Base-by-base conservation (phyloP, 306 rosid genomes). In the Castanospermum australe region DNA sequence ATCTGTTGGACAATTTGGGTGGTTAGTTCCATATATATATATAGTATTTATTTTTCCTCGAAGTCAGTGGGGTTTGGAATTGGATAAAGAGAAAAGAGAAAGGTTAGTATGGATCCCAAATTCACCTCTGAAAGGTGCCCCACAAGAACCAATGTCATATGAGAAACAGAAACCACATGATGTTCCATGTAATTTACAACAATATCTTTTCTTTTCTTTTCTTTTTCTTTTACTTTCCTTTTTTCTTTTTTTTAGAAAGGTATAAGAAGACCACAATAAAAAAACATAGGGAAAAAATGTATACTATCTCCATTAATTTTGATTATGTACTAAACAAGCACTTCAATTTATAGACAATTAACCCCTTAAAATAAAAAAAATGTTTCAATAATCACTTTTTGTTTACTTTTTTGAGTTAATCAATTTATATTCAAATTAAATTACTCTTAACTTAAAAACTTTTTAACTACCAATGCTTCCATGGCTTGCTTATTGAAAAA, bases 1-100 rank as follows among this genome's bases (percentile, higher is more conserved):
- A 24, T 52, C 6, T 75, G 32, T 63, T 8, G 44, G 76, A 77
- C 57, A 78, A 25, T 51, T 77, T 78, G 55, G 61, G 54, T 71
- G 62, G 24, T 78, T 71, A 32, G 64, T 78, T 67, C 65, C 77
- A 67, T 64, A 44, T 10, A n/a, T n/a, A n/a, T n/a, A n/a, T n/a
- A n/a, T n/a, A n/a, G n/a, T n/a, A n/a, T n/a, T n/a, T n/a, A 47
- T 52, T 59, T 78, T 57, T 41, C 32, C 39, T 56, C 6, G 0
- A 44, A 41, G 79, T 70, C 70, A 68, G 79, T 71, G 73, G 64
- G 60, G 62, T 36, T 70, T 71, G 30, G 70, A 38, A 82, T 51
- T 62, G 61, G 51, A 45, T 81, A 62, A 61, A 76, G 67, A 59
- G 45, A 39, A 39, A 39, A 39, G 2, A 8, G 17, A 50, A 69